phyloP scores from a whole-genome alignment of 257 asterid genomes.

The Petunia axillaris region DNA sequence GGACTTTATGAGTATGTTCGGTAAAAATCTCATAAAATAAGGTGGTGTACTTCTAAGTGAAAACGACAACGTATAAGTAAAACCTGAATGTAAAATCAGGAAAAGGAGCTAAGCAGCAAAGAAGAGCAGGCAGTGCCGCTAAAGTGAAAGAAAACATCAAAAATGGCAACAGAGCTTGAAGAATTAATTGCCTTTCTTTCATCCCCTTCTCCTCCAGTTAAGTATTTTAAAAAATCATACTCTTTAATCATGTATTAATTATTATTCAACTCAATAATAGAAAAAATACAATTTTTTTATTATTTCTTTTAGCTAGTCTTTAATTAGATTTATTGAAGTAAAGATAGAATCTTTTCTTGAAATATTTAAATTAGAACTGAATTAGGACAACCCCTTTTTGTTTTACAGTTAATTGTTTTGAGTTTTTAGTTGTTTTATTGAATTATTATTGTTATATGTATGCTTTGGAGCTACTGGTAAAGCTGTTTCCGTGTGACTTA shows the following conservation, averaged over 20 bases:
- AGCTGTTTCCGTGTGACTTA: too few relatives aligned
- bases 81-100: conserved; percentile 5
- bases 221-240: background rate
- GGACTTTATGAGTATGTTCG: too few relatives aligned
- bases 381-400: background rate
- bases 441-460: background rate
- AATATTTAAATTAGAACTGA: background rate
- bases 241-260: background rate
- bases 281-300: background rate
- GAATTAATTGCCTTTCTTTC: conserved; percentile 85
- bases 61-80: background rate
- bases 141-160: background rate
- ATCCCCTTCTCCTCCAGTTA: conserved; percentile 82
- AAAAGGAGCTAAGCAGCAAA: background rate
- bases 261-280: background rate
- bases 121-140: background rate
- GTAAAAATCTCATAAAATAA: too few relatives aligned
- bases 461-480: too few relatives aligned
- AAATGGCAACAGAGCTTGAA: conserved; percentile 94
- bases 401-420: background rate
- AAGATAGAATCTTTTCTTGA: background rate
- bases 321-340: conserved; percentile 12
- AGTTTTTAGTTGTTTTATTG: background rate
- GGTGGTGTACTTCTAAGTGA: background rate
- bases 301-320: background rate